phyloP scores from a whole-genome alignment of 768 basidiomycete genomes.

The Rhizopogon vesiculosus region DNA sequence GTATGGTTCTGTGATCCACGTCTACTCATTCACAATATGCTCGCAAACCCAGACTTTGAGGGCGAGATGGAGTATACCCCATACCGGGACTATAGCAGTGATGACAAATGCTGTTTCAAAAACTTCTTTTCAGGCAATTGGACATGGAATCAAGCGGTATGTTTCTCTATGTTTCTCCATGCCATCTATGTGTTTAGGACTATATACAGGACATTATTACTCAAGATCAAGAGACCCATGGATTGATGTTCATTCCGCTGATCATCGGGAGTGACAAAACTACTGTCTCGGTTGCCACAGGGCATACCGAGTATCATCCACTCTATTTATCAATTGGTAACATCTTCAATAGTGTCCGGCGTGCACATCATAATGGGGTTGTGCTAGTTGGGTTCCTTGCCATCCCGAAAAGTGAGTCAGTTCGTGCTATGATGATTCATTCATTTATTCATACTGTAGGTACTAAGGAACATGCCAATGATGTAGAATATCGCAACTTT shows the following conservation, averaged over 20 bases:
- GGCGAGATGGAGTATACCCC: constrained; percentile 16
- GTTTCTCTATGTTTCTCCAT: constrained; percentile 2
- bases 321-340: constrained; percentile 16
- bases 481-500: constrained; percentile 22
- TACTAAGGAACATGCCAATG: constrained; percentile 7
- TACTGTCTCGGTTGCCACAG: constrained; percentile 19
- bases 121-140: constrained; percentile 24
- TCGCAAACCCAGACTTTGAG: constrained; percentile 18
- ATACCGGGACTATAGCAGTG: constrained; percentile 9
- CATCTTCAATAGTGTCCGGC: constrained; percentile 10
- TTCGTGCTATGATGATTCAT: background rate
- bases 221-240: constrained; percentile 8
- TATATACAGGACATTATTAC: constrained; percentile 4
- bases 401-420: constrained; percentile 15
- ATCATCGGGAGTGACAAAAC: constrained; percentile 22
- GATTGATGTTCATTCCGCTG: constrained; percentile 12
- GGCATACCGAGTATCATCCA: constrained; percentile 18
- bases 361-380: constrained; percentile 6
- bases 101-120: constrained; percentile 3
- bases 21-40: constrained; percentile 13
- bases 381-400: constrained; percentile 10
- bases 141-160: constrained; percentile 27
- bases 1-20: constrained; percentile 22
- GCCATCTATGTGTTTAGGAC: too few species aligned
- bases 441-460: background rate